Evolutionary conservation across 495 filamentous ascomycete species (phyloP), one percentile per base, ranked within the genome.

Genomic region (Neurospora cerealis): DNA sequence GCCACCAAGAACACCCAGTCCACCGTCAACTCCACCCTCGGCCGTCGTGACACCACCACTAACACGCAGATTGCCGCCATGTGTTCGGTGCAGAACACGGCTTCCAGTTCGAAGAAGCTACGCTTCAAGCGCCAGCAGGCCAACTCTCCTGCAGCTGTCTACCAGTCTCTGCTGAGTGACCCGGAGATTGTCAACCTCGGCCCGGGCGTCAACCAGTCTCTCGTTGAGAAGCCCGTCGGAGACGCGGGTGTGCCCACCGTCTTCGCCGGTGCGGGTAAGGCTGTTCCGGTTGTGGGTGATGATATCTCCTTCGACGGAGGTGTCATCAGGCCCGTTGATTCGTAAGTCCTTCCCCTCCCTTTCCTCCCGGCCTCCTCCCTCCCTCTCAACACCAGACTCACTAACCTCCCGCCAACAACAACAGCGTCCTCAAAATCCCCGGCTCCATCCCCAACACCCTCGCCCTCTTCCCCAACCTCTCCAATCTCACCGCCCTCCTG

Each of bases 381-480:
- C 21, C 69, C 73, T 13, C 62, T n/a, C 24, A 24, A 15, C 44
- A 69, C 5, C 36, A 44, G 74, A 69, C 44, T 69, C 2, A 72
- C 77, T 80, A 72, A 69, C 72, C 19, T 39, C 69, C 71, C 24
- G 77, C 19, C 79, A 84, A 79, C 40, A 82, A 76, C 19, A 85
- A 83, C 75, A 84, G 86, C 73, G 74, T 83, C 66, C 83, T 81
- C 39, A 80, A 81, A 62, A 85, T 83, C 41, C 72, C 39, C 6
- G 21, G 36, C 54, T 36, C 48, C 37, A 15, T 69, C 34, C 17
- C 37, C 37, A 69, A 9, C 37, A 42, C 69, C 39, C 19, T n/a
- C 72, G 8, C 54, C 17, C 54, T 69, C 21, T 41, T 73, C 21
- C 13, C 34, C 15, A 17, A 69, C 21, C 72, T 69, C 36, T 37